These are phyloP conservation scores for Phaeolepiota aurea DNA, from an alignment of 768 basidiomycete species.

Conservation along the genomic window DNA sequence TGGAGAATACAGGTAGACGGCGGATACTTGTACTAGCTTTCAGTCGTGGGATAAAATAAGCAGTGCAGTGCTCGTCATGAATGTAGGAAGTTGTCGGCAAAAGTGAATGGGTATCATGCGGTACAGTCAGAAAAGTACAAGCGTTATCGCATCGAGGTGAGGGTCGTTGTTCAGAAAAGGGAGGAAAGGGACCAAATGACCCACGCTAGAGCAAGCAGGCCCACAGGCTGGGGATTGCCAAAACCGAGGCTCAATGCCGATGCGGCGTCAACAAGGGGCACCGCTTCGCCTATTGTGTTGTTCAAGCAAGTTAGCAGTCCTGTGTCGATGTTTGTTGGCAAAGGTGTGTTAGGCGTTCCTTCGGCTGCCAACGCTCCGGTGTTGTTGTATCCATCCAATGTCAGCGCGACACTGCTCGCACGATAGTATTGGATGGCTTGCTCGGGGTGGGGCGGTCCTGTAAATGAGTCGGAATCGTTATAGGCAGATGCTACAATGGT, in stretches of 20 bases:
- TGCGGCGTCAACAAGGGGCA: slow-evolving; percentile 11
- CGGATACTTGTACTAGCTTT: too few species aligned
- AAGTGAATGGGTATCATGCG: too few species aligned
- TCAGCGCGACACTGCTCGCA: slow-evolving; percentile 52
- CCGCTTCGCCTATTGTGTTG: slow-evolving; percentile 35
- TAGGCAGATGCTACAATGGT: slow-evolving; percentile 18
- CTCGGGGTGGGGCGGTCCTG: slow-evolving; percentile 32
- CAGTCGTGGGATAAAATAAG: too few species aligned
- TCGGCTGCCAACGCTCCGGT: slow-evolving; percentile 30
- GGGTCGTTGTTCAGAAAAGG: slow-evolving; percentile 63
- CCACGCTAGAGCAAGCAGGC: too few species aligned
- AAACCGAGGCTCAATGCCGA: not conserved
- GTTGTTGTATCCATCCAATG: slow-evolving; percentile 56
- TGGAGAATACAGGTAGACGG: too few species aligned
- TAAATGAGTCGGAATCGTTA: slow-evolving; percentile 20
- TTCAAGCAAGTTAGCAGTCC: slow-evolving; percentile 43
- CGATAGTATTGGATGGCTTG: slow-evolving; percentile 65
- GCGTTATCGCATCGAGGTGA: too few species aligned
- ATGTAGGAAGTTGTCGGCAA: too few species aligned
- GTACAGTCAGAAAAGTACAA: too few species aligned
- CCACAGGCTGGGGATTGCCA: not conserved
- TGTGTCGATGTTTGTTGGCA: slow-evolving; percentile 37
- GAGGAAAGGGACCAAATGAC: too few species aligned
- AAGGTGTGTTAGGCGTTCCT: slow-evolving; percentile 25
- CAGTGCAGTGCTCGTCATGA: too few species aligned